Base-by-base conservation (phyloP, 148 eudicot genomes). In the Oxyria digyna region DNA sequence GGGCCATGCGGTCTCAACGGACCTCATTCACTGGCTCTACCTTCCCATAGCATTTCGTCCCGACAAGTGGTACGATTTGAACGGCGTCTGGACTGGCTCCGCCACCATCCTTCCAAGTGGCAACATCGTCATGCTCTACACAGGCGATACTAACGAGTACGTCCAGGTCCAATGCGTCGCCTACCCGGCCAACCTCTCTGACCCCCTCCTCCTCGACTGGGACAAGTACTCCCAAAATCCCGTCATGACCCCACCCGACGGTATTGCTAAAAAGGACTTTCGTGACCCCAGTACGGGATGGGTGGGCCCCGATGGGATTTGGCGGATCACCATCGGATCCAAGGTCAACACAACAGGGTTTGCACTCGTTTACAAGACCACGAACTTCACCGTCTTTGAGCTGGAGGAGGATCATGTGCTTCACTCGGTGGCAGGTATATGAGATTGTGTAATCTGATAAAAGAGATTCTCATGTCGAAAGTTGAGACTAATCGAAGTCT, bases 41-140 rank as follows among this genome's bases (percentile, higher is more conserved):
- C 87, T 94, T 2, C 96, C 97, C 0, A 35, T 80, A 0, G 80
- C 98, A 33, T 77, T 94, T 92, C 74, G 73, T 0, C 92, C 86
- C 20, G 98, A 90, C 72, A 83, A 76, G 1, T 84, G 91, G 92
- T 94, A 76, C 49, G 98, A 94, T 13, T 37, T 49, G 50, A 83
- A 87, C 59, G 98, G 98, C 20, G 98, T 88, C 7, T 94, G 97
- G 98, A 86, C 97, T 0, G 98, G 98, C 0, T 94, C 98, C 2
- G 97, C 98, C 23, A 94, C 98, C 0, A 63, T 88, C 73, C 77
- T 86, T 38, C 86, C 90, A 3, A 85, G 85, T 46, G 98, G 98
- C 35, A 74, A 67, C 48, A 91, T 94, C 73, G 45, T 82, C 48
- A 88, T 90, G 81, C 74, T 90, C 24, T 94, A 94, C 81, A 94